Evolutionary conservation across 208 protist genomes (phyloP).

Genomic region (Trypanosoma scelopori): DNA sequence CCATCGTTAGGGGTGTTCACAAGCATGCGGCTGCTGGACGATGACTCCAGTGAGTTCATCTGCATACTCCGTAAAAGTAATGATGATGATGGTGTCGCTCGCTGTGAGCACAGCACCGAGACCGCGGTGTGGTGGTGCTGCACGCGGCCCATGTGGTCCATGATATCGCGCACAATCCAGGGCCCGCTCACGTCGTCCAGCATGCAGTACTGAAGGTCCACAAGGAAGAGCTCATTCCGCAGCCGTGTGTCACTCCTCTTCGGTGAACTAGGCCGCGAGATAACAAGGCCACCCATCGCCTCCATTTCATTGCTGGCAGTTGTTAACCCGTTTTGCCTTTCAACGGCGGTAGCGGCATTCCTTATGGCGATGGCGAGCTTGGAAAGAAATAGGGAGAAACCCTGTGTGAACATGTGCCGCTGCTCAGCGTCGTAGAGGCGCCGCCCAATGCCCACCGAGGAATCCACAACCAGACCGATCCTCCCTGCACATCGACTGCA

Average conservation of each 20-base stretch:
- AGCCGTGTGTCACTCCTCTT: background rate
- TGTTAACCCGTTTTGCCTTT: background rate
- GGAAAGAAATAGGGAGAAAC: slow-evolving; percentile 33
- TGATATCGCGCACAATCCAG: slow-evolving; percentile 36
- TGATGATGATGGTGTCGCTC: background rate
- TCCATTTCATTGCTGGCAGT: background rate
- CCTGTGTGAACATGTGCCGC: slow-evolving; percentile 30
- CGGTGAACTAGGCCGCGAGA: slow-evolving; percentile 8
- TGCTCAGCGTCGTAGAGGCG: slow-evolving; percentile 33
- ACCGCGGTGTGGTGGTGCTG: slow-evolving; percentile 28
- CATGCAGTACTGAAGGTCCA: slow-evolving; percentile 39
- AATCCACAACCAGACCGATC: slow-evolving; percentile 37
- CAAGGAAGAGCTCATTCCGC: slow-evolving; percentile 31
- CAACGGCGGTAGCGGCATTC: slow-evolving; percentile 9
- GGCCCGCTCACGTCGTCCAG: slow-evolving; percentile 34
- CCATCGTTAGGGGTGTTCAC: background rate
- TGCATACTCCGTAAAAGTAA: background rate
- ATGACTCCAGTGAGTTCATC: background rate
- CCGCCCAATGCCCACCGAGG: slow-evolving; percentile 35
- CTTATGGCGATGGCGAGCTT: slow-evolving; percentile 32
- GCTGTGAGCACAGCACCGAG: slow-evolving; percentile 7
- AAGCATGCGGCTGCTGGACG: background rate
- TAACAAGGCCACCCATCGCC: background rate
- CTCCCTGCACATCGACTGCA: slow-evolving; percentile 19
- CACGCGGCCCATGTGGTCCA: slow-evolving; percentile 32